phyloP scores from a whole-genome alignment of 116 monocot species.

The Trichopus zeylanicus region DNA sequence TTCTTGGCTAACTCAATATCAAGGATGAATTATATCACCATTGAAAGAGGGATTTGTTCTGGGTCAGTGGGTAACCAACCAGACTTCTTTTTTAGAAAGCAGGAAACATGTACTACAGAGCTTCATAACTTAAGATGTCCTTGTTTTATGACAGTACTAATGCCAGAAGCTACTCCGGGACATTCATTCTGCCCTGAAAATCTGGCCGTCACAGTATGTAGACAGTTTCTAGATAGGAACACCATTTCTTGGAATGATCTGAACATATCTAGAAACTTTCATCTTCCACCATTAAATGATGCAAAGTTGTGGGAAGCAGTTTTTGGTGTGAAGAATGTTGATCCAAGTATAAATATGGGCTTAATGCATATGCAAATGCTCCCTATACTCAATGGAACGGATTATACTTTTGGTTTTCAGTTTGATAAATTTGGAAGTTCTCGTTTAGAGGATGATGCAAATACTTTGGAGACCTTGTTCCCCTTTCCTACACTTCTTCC shows the following conservation, averaged over 20 bases:
- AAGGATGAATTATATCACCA: slow-evolving; percentile 11
- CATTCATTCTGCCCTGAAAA: slow-evolving; percentile 35
- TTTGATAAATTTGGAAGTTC: slow-evolving; percentile 26
- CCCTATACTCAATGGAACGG: slow-evolving; percentile 36
- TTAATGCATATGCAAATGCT: slow-evolving; percentile 2
- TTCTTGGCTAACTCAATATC: slow-evolving; percentile 41
- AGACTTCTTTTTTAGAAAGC: slow-evolving; percentile 1
- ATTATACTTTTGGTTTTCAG: slow-evolving; percentile 64
- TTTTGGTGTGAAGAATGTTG: slow-evolving; percentile 33
- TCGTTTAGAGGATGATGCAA: slow-evolving; percentile 17
- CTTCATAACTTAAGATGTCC: background rate
- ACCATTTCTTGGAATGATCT: slow-evolving; percentile 39
- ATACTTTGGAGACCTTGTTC: slow-evolving; percentile 45
- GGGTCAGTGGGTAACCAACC: background rate
- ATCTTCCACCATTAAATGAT: slow-evolving; percentile 84
- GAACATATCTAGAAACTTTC: slow-evolving; percentile 59
- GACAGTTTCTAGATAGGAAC: slow-evolving; percentile 39
- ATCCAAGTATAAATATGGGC: slow-evolving; percentile 3
- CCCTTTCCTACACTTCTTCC: slow-evolving; percentile 94
- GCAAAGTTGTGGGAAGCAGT: slow-evolving; percentile 48
- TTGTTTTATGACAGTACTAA: background rate
- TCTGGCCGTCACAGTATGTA: slow-evolving; percentile 51
- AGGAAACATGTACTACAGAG: background rate
- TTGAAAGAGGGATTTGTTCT: background rate
- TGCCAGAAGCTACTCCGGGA: slow-evolving; percentile 1